These are phyloP conservation scores for Toxicodendron radicans DNA, from an alignment of 345 rosid species.

Conservation along the genomic window DNA sequence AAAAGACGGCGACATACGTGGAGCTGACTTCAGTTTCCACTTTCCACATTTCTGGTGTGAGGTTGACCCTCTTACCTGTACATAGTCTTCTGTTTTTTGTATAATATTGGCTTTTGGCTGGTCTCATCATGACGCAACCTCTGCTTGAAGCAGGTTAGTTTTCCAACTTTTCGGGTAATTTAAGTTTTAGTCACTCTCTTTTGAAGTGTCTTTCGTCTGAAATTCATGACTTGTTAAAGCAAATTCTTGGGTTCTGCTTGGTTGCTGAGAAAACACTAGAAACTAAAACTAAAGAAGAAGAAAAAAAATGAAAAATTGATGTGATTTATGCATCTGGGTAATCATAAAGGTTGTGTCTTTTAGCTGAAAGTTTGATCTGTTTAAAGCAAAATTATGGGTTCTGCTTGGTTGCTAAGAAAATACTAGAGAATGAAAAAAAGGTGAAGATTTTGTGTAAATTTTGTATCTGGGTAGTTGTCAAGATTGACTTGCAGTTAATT, in stretches of 20 bases:
- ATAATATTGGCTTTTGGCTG: too few species aligned
- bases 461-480: neutral
- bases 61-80: neutral
- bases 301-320: too few species aligned
- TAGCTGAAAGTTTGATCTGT: neutral
- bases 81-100: neutral
- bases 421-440: neutral
- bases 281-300: too few species aligned
- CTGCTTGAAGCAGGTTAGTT: conserved; percentile 10
- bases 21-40: neutral
- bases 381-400: neutral
- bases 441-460: neutral
- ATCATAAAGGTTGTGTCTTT: neutral
- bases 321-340: too few species aligned
- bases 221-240: neutral
- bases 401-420: neutral
- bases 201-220: neutral
- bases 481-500: neutral
- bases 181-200: neutral
- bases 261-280: neutral
- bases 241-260: too few species aligned
- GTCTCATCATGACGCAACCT: neutral
- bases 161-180: neutral
- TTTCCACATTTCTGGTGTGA: too few species aligned
- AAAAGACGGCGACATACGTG: neutral